Conservation (phyloP, 768 basidiomycete species). For the Crassisporium funariophilum region DNA sequence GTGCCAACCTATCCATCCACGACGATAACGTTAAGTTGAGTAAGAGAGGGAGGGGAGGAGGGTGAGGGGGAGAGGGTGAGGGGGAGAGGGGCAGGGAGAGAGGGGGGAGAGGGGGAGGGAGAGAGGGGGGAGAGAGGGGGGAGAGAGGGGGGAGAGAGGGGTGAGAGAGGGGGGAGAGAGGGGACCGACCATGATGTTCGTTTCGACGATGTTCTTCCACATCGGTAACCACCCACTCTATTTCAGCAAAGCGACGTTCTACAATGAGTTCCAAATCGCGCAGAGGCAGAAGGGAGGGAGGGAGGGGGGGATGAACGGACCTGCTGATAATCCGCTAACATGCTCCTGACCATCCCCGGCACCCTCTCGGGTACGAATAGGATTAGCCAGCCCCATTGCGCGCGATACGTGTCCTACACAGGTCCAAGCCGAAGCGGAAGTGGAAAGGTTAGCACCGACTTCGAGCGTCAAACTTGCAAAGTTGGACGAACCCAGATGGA, state of each 20-base stretch:
- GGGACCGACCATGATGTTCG: constrained; percentile 73
- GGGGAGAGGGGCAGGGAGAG: not conserved
- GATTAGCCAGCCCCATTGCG: constrained; percentile 79
- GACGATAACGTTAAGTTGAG: too few species aligned
- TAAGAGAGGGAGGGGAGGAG: too few species aligned
- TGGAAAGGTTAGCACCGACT: not conserved
- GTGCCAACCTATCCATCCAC: constrained; percentile 79
- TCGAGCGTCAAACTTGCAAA: not conserved
- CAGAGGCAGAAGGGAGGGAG: not conserved
- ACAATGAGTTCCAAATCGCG: not conserved
- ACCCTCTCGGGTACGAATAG: constrained; percentile 78
- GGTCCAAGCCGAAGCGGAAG: not conserved
- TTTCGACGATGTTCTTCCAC: constrained; percentile 91
- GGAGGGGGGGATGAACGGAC: constrained; percentile 32
- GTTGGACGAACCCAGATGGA: constrained; percentile 79
- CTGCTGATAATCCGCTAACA: constrained; percentile 78
- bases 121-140: too few species aligned
- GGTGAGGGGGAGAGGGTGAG: too few species aligned
- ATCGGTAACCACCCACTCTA: constrained; percentile 84
- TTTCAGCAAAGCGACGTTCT: too few species aligned
- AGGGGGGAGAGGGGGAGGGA: not conserved
- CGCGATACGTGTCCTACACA: constrained; percentile 72
- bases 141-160: too few species aligned
- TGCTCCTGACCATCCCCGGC: constrained; percentile 73
- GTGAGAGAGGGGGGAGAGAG: too few species aligned